A percentile compares a stretch with the other conserved stretches of the same genome.
These are phyloP conservation scores for Phytopythium litorale DNA, from an alignment of 352 stramenopile species.

Conservation along the genomic window DNA sequence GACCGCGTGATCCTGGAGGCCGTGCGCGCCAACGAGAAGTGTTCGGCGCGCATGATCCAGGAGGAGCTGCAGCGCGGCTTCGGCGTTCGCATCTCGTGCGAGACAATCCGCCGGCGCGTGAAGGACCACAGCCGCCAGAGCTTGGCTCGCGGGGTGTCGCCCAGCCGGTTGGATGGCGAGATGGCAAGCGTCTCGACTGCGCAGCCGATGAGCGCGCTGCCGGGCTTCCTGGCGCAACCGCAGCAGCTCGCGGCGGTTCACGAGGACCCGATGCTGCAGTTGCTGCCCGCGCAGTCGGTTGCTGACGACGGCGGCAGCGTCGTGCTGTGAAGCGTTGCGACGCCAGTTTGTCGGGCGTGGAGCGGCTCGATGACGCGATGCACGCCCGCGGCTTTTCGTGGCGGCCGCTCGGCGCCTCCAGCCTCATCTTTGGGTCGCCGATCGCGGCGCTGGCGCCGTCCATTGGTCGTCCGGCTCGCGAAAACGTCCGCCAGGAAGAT, in stretches of 20 bases:
- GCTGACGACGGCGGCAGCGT: not conserved
- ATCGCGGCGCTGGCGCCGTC: not conserved
- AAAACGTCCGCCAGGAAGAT: not conserved
- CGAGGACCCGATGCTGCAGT: conserved; percentile 1
- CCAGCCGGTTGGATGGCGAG: no score
- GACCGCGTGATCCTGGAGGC: conserved; percentile 65
- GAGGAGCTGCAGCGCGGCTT: conserved; percentile 41
- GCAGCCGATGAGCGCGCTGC: not conserved
- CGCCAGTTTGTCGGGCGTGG: not conserved
- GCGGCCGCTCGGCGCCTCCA: not conserved
- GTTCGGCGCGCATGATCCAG: conserved; percentile 57
- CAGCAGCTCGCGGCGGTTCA: not conserved
- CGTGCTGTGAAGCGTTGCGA: conserved; percentile 1
- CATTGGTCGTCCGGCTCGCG: not conserved
- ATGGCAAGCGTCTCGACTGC: no score
- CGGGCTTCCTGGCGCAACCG: not conserved
- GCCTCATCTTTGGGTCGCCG: not conserved
- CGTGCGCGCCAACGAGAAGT: conserved; percentile 51
- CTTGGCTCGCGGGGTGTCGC: not conserved
- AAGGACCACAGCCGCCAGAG: conserved; percentile 51
- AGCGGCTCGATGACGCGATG: not conserved
- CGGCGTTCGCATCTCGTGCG: conserved; percentile 57
- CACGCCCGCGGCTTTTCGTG: not conserved
- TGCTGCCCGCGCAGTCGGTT: not conserved
- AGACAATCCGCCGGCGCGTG: conserved; percentile 64